These are phyloP conservation scores for Venturia oleaginea DNA, from an alignment of 2,329 filamentous ascomycete genomes.

Conservation along the genomic window DNA sequence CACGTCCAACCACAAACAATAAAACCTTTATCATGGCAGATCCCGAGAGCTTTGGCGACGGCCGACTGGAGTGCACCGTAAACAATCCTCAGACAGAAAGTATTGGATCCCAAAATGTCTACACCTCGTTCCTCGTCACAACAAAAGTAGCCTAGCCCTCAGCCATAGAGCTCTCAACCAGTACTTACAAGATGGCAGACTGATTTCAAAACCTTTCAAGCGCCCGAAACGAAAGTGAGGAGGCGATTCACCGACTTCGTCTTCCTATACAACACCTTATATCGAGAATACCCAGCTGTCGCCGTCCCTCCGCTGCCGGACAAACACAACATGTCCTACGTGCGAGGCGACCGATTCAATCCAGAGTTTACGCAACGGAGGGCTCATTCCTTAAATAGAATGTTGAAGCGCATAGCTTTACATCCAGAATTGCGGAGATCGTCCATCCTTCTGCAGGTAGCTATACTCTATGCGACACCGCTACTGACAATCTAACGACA, in stretches of 20 bases:
- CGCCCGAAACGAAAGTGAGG: slow-evolving; percentile 66
- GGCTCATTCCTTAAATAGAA: slow-evolving; percentile 83
- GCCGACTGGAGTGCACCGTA: slow-evolving; percentile 75
- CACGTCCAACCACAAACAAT: neutral
- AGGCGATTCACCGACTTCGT: slow-evolving; percentile 96
- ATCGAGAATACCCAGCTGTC: slow-evolving; percentile 78
- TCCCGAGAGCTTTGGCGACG: slow-evolving; percentile 35
- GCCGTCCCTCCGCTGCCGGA: slow-evolving; percentile 92
- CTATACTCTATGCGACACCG: neutral
- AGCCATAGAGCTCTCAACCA: neutral
- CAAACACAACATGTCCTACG: slow-evolving; percentile 99
- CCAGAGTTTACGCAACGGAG: slow-evolving; percentile 83
- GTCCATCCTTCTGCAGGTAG: slow-evolving; percentile 57
- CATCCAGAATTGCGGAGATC: slow-evolving; percentile 84
- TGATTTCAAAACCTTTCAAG: slow-evolving; percentile 73
- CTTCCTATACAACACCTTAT: slow-evolving; percentile 87
- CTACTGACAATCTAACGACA: neutral
- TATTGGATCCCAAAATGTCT: slow-evolving; percentile 91
- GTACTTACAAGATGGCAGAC: slow-evolving; percentile 47
- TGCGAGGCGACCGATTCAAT: slow-evolving; percentile 90
- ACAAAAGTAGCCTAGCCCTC: slow-evolving; percentile 55
- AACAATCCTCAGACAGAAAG: slow-evolving; percentile 85
- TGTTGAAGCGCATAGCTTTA: slow-evolving; percentile 74
- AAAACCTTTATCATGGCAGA: slow-evolving; percentile 5
- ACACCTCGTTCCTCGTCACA: slow-evolving; percentile 89